Evolutionary conservation across 2,329 filamentous ascomycete species (phyloP).

Genomic region (Acephala macrosclerotiorum): DNA sequence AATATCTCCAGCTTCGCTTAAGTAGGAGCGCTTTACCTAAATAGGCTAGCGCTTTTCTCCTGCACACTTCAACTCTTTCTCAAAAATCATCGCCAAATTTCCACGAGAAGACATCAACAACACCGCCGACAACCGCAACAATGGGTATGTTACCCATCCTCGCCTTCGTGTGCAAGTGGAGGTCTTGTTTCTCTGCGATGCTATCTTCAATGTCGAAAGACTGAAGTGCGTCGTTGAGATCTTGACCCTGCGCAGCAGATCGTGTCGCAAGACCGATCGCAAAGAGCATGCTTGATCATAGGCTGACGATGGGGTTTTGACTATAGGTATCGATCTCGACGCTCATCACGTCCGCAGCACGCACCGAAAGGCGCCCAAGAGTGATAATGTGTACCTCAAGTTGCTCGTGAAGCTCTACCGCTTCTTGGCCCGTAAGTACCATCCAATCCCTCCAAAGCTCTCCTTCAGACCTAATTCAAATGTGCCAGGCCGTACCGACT

Average conservation of each 20-base stretch:
- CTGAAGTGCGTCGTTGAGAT: constrained; percentile 30
- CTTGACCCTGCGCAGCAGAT: constrained; percentile 43
- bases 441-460: constrained; percentile 9
- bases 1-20: constrained; percentile 10
- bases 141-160: constrained; percentile 46
- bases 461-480: not conserved
- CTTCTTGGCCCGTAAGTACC: constrained; percentile 89
- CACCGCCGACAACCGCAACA: constrained; percentile 43
- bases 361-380: constrained; percentile 96
- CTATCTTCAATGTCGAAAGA: constrained; percentile 30
- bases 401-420: constrained; percentile 98
- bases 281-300: constrained; percentile 71
- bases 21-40: not conserved
- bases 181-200: constrained; percentile 35
- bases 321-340: constrained; percentile 75
- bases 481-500: constrained; percentile 84
- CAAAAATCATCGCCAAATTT: constrained; percentile 14
- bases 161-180: constrained; percentile 47
- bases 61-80: constrained; percentile 11
- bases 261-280: constrained; percentile 45
- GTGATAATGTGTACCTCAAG: constrained; percentile 97
- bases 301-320: constrained; percentile 65
- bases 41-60: constrained; percentile 4
- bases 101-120: constrained; percentile 27
- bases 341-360: constrained; percentile 73